A percentile compares a stretch with the other conserved stretches of the same genome.
Evolutionary conservation across 2,329 filamentous ascomycete genomes (phyloP).

Genomic region (Xylariales sp.): DNA sequence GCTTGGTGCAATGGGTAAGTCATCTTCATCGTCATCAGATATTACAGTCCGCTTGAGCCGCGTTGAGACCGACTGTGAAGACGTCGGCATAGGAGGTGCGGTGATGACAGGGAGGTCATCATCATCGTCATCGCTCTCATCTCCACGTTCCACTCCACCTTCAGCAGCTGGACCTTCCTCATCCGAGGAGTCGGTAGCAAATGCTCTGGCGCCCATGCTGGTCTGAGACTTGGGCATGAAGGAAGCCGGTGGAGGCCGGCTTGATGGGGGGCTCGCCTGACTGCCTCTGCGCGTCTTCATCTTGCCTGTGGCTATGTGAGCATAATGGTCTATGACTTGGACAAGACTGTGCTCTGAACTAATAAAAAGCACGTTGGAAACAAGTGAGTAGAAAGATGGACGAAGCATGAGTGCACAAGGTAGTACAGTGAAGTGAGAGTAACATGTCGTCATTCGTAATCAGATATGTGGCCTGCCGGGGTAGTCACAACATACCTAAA

Average conservation of each 20-base stretch:
- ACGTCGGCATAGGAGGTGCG: slow-evolving; percentile 10
- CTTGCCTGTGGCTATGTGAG: neutral
- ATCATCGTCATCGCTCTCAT: slow-evolving; percentile 17
- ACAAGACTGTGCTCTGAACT: neutral
- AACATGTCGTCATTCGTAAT: no score
- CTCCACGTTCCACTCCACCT: slow-evolving; percentile 14
- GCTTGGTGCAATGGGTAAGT: slow-evolving; percentile 1
- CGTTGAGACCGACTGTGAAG: slow-evolving; percentile 27
- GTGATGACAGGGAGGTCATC: slow-evolving; percentile 14
- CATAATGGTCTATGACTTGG: neutral
- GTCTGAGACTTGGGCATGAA: slow-evolving; percentile 21
- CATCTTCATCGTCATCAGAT: slow-evolving; percentile 17
- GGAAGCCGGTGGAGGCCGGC: slow-evolving; percentile 14
- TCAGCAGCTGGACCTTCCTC: slow-evolving; percentile 19
- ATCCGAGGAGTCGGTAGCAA: slow-evolving; percentile 18
- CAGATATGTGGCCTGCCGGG: no score
- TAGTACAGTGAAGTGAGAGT: no score
- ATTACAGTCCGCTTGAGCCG: slow-evolving; percentile 21
- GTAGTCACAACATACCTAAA: slow-evolving; percentile 5
- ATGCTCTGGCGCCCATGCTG: slow-evolving; percentile 9
- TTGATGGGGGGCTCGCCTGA: neutral
- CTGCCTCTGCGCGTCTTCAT: neutral
- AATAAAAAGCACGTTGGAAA: no score
- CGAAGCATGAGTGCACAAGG: no score
- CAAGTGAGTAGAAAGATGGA: neutral